These are phyloP conservation scores for Quercus robur DNA, from an alignment of 306 rosid species.

Conservation along the genomic window DNA sequence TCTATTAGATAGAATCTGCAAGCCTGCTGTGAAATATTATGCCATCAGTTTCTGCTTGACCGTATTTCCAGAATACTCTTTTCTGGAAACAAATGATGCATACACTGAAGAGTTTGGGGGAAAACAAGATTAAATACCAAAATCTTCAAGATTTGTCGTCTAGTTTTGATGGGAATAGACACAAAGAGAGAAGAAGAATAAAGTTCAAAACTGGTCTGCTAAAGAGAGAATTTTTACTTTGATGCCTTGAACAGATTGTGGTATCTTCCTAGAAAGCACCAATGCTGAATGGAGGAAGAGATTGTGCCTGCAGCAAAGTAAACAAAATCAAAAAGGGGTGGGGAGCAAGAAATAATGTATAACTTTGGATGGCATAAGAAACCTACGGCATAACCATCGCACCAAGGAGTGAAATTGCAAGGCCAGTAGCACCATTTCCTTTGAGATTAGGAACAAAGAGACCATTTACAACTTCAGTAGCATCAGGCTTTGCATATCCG, in stretches of 20 bases:
- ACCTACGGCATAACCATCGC: constrained; percentile 99
- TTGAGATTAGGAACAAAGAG: constrained; percentile 85
- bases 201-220: constrained; percentile 1
- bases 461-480: constrained; percentile 64
- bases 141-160: too few species aligned
- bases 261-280: constrained; percentile 94
- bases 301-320: constrained; percentile 67
- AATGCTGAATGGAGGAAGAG: constrained; percentile 97
- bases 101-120: too few species aligned
- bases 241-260: constrained; percentile 77
- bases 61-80: neutral
- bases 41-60: constrained; percentile 11
- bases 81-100: neutral
- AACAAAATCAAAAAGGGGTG: constrained; percentile 20
- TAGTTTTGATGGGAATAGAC: neutral
- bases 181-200: neutral
- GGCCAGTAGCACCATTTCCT: constrained; percentile 91
- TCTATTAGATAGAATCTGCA: constrained; percentile 89
- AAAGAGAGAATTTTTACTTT: constrained; percentile 45
- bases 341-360: neutral
- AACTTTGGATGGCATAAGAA: constrained; percentile 14
- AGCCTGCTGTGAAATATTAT: constrained; percentile 61
- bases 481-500: constrained; percentile 80
- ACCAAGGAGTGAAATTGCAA: constrained; percentile 97
- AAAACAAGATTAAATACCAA: too few species aligned